These are phyloP conservation scores for Basidioascus undulatus DNA, from an alignment of 768 basidiomycete species.

Conservation along the genomic window DNA sequence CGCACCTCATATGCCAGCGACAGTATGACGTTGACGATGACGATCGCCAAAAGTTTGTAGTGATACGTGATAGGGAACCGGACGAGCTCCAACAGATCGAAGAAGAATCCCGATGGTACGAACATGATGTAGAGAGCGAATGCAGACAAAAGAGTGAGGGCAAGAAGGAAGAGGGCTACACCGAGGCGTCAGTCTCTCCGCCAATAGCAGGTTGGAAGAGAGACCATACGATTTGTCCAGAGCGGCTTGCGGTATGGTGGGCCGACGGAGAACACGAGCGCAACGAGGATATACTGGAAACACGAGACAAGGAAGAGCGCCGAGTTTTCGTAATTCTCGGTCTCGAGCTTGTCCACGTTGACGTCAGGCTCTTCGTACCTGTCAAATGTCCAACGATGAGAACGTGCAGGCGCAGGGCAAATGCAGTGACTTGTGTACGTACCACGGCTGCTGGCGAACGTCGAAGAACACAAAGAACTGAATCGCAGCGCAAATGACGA, in stretches of 20 bases:
- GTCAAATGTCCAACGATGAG: not conserved
- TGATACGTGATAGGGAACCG: conserved; percentile 43
- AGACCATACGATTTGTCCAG: conserved; percentile 64
- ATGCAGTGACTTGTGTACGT: conserved; percentile 9
- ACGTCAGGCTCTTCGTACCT: conserved; percentile 58
- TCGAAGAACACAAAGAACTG: conserved; percentile 79
- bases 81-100: conserved; percentile 49
- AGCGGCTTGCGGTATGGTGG: conserved; percentile 87
- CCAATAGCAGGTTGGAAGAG: not conserved
- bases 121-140: conserved; percentile 62
- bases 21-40: conserved; percentile 39
- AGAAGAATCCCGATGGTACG: conserved; percentile 34
- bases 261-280: conserved; percentile 91
- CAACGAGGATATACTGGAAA: conserved; percentile 94
- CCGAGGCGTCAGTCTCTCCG: not conserved
- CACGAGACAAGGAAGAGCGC: conserved; percentile 78
- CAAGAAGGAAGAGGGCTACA: conserved; percentile 16
- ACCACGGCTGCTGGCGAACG: conserved; percentile 72
- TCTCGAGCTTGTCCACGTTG: conserved; percentile 45
- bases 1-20: conserved; percentile 56
- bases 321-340: conserved; percentile 77
- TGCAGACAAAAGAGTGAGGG: conserved; percentile 57
- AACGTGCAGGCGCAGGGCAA: not conserved
- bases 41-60: conserved; percentile 39
- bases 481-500: conserved; percentile 52